These are phyloP conservation scores for Deuterostichococcus epilithicus DNA, from an alignment of 139 green algal genomes.

Conservation along the genomic window DNA sequence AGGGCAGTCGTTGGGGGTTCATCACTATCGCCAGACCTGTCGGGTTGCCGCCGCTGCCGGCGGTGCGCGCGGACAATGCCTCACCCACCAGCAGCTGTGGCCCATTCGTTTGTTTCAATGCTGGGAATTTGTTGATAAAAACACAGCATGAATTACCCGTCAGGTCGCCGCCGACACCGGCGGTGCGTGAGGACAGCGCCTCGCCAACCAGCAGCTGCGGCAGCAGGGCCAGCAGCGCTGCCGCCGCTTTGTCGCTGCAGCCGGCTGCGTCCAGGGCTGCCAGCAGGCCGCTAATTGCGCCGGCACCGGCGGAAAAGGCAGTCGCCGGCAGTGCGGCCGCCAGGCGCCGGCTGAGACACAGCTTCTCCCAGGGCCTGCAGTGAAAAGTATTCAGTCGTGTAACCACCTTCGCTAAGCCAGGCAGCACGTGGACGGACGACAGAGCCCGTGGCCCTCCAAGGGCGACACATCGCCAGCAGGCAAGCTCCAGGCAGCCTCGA, in stretches of 20 bases:
- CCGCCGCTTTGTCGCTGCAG: neutral
- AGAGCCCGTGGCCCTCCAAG: too few relatives aligned
- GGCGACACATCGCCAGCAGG: too few relatives aligned
- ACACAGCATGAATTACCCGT: too few relatives aligned
- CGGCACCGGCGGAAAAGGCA: neutral
- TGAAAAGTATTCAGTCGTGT: neutral
- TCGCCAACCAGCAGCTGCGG: neutral
- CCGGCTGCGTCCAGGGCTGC: neutral
- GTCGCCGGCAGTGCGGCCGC: neutral
- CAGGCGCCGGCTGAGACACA: neutral
- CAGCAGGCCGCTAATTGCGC: constrained; percentile 1
- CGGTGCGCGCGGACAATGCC: neutral
- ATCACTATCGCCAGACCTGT: too few relatives aligned
- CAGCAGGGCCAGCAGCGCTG: neutral
- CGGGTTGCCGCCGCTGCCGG: neutral
- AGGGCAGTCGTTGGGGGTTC: too few relatives aligned
- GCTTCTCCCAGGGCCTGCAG: neutral
- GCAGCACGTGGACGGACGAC: too few relatives aligned
- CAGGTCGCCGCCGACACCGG: neutral
- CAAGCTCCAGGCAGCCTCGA: too few relatives aligned
- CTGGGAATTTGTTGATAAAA: too few relatives aligned
- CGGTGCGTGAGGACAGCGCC: neutral
- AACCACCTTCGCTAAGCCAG: too few relatives aligned
- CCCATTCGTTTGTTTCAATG: neutral
- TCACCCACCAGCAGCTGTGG: neutral